A percentile compares a stretch with the other conserved stretches of the same genome.
Evolutionary conservation across 202 grass and related monocot species (phyloP).

Genomic region (Miscanthus sacchariflorus): DNA sequence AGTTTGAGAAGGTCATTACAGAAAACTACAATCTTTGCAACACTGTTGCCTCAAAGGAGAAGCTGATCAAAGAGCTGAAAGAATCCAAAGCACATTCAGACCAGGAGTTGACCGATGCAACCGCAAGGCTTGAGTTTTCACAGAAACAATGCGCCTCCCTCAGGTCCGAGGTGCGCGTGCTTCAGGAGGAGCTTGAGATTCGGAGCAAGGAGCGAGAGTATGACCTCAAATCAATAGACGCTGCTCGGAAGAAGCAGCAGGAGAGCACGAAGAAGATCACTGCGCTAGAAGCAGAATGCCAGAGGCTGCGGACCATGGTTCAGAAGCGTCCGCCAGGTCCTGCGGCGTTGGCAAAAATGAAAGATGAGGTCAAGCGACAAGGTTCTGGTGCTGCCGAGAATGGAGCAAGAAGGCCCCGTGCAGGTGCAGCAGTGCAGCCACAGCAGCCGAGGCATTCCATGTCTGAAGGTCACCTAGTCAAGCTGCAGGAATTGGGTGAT

Average conservation of each 20-base stretch:
- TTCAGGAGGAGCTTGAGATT: constrained; percentile 77
- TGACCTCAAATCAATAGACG: constrained; percentile 67
- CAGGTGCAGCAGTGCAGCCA: constrained; percentile 12
- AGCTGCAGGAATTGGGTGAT: constrained; percentile 59
- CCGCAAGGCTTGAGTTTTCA: constrained; percentile 47
- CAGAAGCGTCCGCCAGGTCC: constrained; percentile 73
- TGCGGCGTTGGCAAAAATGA: constrained; percentile 79
- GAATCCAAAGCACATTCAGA: constrained; percentile 56
- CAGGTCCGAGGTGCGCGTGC: constrained; percentile 67
- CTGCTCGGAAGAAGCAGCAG: constrained; percentile 63
- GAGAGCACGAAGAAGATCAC: constrained; percentile 65
- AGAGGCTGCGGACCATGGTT: constrained; percentile 69
- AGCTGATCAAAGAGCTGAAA: constrained; percentile 59
- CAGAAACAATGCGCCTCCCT: constrained; percentile 68
- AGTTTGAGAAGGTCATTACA: constrained; percentile 40
- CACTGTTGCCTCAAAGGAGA: constrained; percentile 60
- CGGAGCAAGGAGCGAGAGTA: constrained; percentile 73
- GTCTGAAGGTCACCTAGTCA: constrained; percentile 40
- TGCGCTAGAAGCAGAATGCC: constrained; percentile 70
- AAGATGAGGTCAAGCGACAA: constrained; percentile 60
- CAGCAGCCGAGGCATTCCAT: neutral
- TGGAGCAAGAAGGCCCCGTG: constrained; percentile 40
- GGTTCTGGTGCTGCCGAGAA: constrained; percentile 43
- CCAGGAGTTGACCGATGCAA: constrained; percentile 52
- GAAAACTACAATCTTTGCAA: constrained; percentile 66